phyloP scores from a whole-genome alignment of 2,329 filamentous ascomycete species.

The Hawksworthiomyces lignivorus region DNA sequence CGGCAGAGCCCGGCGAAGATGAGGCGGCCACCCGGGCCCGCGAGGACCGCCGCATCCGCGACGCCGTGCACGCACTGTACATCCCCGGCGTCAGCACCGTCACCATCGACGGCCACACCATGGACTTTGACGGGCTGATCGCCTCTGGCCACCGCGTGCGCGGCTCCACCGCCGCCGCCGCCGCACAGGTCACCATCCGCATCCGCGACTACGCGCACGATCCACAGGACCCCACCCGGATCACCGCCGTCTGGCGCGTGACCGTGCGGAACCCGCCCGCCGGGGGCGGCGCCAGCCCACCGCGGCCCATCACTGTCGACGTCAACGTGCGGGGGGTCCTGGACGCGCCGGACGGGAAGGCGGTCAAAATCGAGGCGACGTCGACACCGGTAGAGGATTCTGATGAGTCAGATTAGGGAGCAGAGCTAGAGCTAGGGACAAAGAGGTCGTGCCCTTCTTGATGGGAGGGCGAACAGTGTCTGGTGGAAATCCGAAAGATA shows the following conservation, averaged over 20 bases:
- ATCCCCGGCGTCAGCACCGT: constrained; percentile 56
- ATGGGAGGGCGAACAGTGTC: no score
- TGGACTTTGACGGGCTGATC: constrained; percentile 25
- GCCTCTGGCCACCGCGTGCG: constrained; percentile 51
- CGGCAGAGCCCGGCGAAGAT: no score
- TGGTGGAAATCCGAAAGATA: no score
- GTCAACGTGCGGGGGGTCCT: constrained; percentile 28
- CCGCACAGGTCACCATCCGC: constrained; percentile 65
- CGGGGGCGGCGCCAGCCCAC: neutral
- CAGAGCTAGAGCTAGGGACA: no score
- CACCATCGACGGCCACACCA: constrained; percentile 33
- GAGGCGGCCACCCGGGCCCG: neutral
- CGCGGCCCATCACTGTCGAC: constrained; percentile 24
- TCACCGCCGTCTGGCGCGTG: constrained; percentile 63
- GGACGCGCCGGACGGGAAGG: constrained; percentile 41
- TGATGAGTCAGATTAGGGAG: no score
- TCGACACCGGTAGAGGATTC: neutral
- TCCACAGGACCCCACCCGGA: constrained; percentile 71
- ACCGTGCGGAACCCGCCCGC: neutral
- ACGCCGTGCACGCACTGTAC: constrained; percentile 53
- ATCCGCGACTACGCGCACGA: constrained; percentile 61
- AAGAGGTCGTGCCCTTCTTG: no score
- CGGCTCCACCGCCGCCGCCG: constrained; percentile 53
- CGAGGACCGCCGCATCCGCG: constrained; percentile 1
- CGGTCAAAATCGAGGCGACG: neutral